Base-by-base conservation (phyloP, 2,329 filamentous ascomycete genomes). In the Colletotrichum gloeosporioides region DNA sequence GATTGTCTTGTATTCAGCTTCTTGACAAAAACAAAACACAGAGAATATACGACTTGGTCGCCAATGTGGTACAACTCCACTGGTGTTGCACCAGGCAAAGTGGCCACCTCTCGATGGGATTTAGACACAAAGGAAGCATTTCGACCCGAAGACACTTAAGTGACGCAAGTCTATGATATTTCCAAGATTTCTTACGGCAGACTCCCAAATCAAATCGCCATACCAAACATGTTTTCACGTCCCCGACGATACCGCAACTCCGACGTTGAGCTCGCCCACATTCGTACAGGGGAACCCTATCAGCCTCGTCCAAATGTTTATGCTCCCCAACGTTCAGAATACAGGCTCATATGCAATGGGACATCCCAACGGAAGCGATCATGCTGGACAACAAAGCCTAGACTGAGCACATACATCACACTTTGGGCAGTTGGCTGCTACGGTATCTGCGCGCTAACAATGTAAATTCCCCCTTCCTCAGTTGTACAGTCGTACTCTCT, bases 181-280 rank as follows among this genome's bases (percentile, higher is more conserved):
- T 22, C 1, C n/a, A 13, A 4, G n/a, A 22, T 8, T 0, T 8
- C 5, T 8, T 53, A 25, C n/a, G 0, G 6, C 6, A 49, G 18
- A 49, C 10, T 53, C 7, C n/a, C n/a, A 13, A 53, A 53, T 18
- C 18, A 22, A 13, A 53, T 22, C n/a, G 8, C 8, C 6, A 49
- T 49, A n/a, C 16, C 18, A 53, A 13, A 53, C 18, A 53, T 53
- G 44, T 22, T 53, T 13, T 22, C n/a, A 22, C n/a, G 44, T 22
- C n/a, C 44, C 44, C n/a, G 16, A 53, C 44, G 44, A 25, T 22
- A 22, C 44, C 44, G 44, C 44, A 53, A 53, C 44, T 18, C 44
- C n/a, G n/a, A 53, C 44, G 44, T 53, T 13, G 44, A 53, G 44
- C 44, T 53, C 6, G 44, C 44, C 4, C 44, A 53, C 3, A n/a